Percentiles rank a stretch among this genome's conserved stretches.
phyloP scores from a whole-genome alignment of 1,139 yeast species.

The Groenewaldozyma sp. region DNA sequence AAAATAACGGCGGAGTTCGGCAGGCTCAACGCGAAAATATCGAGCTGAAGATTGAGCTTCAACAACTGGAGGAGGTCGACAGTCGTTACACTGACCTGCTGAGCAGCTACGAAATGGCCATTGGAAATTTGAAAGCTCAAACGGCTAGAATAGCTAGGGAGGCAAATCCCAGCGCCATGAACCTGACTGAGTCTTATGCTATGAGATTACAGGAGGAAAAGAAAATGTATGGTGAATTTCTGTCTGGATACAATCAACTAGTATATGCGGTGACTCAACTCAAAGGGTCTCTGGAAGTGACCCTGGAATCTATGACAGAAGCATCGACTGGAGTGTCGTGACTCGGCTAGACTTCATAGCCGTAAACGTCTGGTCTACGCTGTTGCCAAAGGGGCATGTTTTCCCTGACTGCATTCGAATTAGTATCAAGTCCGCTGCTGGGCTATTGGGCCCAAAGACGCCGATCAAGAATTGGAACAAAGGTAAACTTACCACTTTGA shows the following conservation, averaged over 20 bases:
- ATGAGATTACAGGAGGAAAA: slow-evolving; percentile 18
- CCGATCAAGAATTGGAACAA: too few species aligned
- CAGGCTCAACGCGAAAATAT: slow-evolving; percentile 16
- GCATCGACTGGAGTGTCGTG: not conserved
- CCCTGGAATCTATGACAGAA: not conserved
- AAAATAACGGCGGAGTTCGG: slow-evolving; percentile 8
- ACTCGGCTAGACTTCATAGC: slow-evolving; percentile 8
- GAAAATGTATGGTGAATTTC: slow-evolving; percentile 13
- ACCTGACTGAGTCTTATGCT: slow-evolving; percentile 17
- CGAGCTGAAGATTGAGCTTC: slow-evolving; percentile 20
- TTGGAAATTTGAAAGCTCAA: slow-evolving; percentile 15
- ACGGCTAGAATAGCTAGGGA: slow-evolving; percentile 15
- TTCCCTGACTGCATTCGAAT: slow-evolving; percentile 36
- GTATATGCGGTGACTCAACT: slow-evolving; percentile 13
- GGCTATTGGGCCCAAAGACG: too few species aligned
- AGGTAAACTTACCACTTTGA: slow-evolving; percentile 42
- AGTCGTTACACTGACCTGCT: slow-evolving; percentile 16
- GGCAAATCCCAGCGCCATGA: slow-evolving; percentile 14
- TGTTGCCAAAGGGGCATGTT: slow-evolving; percentile 75
- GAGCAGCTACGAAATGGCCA: slow-evolving; percentile 17
- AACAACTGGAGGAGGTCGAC: slow-evolving; percentile 20
- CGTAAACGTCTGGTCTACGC: slow-evolving; percentile 51
- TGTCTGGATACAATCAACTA: slow-evolving; percentile 13
- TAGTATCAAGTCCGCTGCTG: too few species aligned
- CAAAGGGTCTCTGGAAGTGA: slow-evolving; percentile 7